Evolutionary conservation across 2,329 filamentous ascomycete genomes (phyloP), one percentile per base, ranked within the genome.

Genomic region (Ilyonectria sp.): DNA sequence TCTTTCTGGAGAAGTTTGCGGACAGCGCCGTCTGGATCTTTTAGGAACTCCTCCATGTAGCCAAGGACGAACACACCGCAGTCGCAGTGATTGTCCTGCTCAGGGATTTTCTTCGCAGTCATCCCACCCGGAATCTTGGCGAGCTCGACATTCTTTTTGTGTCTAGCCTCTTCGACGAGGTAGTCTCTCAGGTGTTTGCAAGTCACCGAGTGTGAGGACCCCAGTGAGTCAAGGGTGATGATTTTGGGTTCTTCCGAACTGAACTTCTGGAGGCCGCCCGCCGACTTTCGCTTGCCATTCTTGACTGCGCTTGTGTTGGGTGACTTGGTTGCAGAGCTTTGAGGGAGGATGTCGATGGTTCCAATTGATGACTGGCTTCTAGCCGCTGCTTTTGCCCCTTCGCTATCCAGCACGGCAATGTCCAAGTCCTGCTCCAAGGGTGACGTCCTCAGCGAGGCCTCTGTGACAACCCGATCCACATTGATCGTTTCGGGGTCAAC

Each of bases 1-100:
- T 93, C 86, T 46, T 86, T 88, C 29, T 85, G 86, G 6, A 97
- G 82, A 19, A 97, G 82, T 67, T 88, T 91, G 21, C 82, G 82
- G 17, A 93, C 85, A 71, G 97, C 96, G 0, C 77, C 79, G 69
- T 93, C 89, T 0, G 95, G 95, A 66, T 94, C 83, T 59, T 89
- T 86, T 17, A 97, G 86, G 70, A 99, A 97, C 70, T 93, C 90
- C 71, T 94, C 89, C 60, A 97, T 86, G 75, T 98, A 99, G 2
- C 91, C 92, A 4, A 98, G 83, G 3, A 98, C 83, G 74, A 93
- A 99, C 0, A 98, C 83, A 9, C 96, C 96, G 75, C 96, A 99
- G 78, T 99, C 96, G 68, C 89, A 95, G 73, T 87, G 93, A 76
- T 99, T 98, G 55, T 89, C 82, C 79, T 99, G 96, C 68, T 88